Percentiles rank a stretch among this genome's conserved stretches.
phyloP scores from a whole-genome alignment of 768 basidiomycete genomes.

The Lentinula guzmanii region DNA sequence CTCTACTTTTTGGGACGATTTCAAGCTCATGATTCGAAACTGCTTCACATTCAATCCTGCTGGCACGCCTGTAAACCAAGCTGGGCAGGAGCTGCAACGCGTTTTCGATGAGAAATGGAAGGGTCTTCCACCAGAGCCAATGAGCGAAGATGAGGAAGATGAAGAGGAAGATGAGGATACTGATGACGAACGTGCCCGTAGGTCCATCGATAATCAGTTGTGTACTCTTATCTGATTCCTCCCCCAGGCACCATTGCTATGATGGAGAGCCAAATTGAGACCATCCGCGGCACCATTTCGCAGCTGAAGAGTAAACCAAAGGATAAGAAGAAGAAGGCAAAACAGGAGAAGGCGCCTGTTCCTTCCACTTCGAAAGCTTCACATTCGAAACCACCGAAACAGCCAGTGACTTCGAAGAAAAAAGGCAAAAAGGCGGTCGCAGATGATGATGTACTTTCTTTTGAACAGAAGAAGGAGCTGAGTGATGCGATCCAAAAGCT shows the following conservation, averaged over 20 bases:
- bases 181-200: conserved; percentile 65
- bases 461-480: conserved; percentile 97
- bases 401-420: conserved; percentile 33
- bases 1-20: conserved; percentile 80
- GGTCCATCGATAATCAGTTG: conserved; percentile 20
- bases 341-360: conserved; percentile 46
- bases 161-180: conserved; percentile 62
- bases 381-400: conserved; percentile 39
- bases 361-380: conserved; percentile 62
- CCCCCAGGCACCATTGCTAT: conserved; percentile 59
- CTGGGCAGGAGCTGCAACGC: conserved; percentile 79
- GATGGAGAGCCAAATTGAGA: conserved; percentile 80
- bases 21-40: conserved; percentile 93
- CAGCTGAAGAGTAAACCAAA: conserved; percentile 54
- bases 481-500: conserved; percentile 89
- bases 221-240: conserved; percentile 14
- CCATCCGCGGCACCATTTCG: conserved; percentile 65
- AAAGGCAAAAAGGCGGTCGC: conserved; percentile 62
- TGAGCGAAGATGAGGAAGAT: conserved; percentile 53
- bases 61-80: conserved; percentile 80
- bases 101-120: conserved; percentile 94
- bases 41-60: conserved; percentile 90
- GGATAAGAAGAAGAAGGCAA: conserved; percentile 70
- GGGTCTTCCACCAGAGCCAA: conserved; percentile 54
- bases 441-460: conserved; percentile 78